A percentile compares a stretch with the other conserved stretches of the same genome.
phyloP scores from a whole-genome alignment of 1,284 basidiomycete species.

The Amylostereum chailletii region DNA sequence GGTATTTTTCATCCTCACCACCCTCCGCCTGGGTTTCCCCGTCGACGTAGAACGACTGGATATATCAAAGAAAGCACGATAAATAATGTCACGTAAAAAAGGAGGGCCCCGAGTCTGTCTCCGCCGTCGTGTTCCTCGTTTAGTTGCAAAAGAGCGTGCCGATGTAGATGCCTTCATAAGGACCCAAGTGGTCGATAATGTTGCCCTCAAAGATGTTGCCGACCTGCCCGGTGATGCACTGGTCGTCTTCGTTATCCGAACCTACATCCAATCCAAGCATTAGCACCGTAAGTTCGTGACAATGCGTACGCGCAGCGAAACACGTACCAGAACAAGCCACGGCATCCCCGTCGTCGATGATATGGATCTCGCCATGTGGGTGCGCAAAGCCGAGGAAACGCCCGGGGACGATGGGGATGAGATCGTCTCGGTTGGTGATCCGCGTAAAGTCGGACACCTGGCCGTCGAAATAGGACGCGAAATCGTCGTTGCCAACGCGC shows the following conservation, averaged over 20 bases:
- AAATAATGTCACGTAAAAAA: too few relatives aligned
- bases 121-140: constrained; percentile 1
- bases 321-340: constrained; percentile 21
- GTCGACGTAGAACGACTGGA: too few relatives aligned
- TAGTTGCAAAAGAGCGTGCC: constrained; percentile 38
- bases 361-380: constrained; percentile 28
- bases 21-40: too few relatives aligned
- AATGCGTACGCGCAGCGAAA: constrained; percentile 37
- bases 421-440: constrained; percentile 28
- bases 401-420: constrained; percentile 31
- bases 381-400: constrained; percentile 30
- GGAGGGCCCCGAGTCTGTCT: neutral
- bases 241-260: constrained; percentile 20
- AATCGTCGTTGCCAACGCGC: constrained; percentile 27
- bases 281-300: constrained; percentile 41
- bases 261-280: constrained; percentile 4
- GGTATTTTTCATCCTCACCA: too few relatives aligned
- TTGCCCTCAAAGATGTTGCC: constrained; percentile 14
- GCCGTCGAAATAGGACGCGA: constrained; percentile 24
- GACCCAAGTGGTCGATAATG: constrained; percentile 41
- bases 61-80: too few relatives aligned
- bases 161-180: constrained; percentile 44
- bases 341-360: constrained; percentile 20
- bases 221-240: constrained; percentile 15
- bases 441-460: constrained; percentile 25